Conservation (phyloP, 2,329 filamentous ascomycete species). For the Exophiala lecanii-corni region DNA sequence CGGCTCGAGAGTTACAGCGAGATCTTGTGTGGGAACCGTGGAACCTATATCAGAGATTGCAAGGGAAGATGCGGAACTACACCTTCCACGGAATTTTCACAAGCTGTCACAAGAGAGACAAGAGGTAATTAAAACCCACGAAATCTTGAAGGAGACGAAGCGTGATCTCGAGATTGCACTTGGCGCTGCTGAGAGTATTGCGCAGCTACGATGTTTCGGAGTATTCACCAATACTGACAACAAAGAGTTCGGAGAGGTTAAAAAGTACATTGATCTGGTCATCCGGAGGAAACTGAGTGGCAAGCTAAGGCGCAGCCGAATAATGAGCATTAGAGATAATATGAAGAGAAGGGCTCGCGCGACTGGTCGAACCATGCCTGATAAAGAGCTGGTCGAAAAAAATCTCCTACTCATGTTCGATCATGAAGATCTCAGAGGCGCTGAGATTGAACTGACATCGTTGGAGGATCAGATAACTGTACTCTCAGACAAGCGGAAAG, state of each 20-base stretch:
- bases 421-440: background rate
- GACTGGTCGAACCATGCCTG: background rate
- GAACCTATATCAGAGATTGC: too few species aligned
- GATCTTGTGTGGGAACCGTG: too few species aligned
- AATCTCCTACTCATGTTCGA: conserved; percentile 7
- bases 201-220: conserved; percentile 12
- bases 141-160: conserved; percentile 19
- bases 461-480: conserved; percentile 8
- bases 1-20: too few species aligned
- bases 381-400: conserved; percentile 1
- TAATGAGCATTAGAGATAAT: conserved; percentile 20
- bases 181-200: conserved; percentile 11
- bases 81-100: conserved; percentile 12
- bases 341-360: conserved; percentile 12
- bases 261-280: conserved; percentile 15
- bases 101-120: conserved; percentile 10
- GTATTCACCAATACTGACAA: conserved; percentile 10
- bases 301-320: conserved; percentile 11
- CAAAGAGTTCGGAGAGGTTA: conserved; percentile 17
- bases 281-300: conserved; percentile 13
- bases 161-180: conserved; percentile 18
- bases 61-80: background rate
- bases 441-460: conserved; percentile 8
- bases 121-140: conserved; percentile 13
- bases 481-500: conserved; percentile 1